phyloP scores from a whole-genome alignment of 495 filamentous ascomycete species.

The Penicillium alfredii region DNA sequence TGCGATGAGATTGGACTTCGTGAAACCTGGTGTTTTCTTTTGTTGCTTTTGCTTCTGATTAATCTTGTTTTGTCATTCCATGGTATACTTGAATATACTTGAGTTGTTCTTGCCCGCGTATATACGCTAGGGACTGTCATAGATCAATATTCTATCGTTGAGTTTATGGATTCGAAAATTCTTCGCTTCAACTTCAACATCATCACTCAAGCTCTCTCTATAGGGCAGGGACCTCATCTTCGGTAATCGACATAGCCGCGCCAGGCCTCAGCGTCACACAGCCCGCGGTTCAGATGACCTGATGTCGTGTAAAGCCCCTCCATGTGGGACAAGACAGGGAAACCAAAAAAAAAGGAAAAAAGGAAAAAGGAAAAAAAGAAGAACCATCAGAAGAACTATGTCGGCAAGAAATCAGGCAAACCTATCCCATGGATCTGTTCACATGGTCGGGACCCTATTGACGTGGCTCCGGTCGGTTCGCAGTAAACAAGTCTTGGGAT shows the following conservation, averaged over 20 bases:
- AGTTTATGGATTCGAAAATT: too few species aligned
- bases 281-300: conserved; percentile 20
- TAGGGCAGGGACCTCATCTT: too few species aligned
- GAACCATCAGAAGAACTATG: conserved; percentile 1
- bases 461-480: conserved; percentile 22
- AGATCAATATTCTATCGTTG: too few species aligned
- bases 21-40: conserved; percentile 10
- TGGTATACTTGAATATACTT: too few species aligned
- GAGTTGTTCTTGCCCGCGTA: too few species aligned
- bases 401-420: too few species aligned
- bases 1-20: conserved; percentile 14
- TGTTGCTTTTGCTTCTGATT: not conserved
- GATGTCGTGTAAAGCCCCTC: conserved; percentile 13
- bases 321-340: conserved; percentile 14
- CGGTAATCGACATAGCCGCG: conserved; percentile 17
- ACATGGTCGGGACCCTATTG: conserved; percentile 20
- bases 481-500: not conserved
- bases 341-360: not conserved
- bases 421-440: too few species aligned
- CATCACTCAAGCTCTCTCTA: too few species aligned
- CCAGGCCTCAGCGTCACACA: conserved; percentile 5
- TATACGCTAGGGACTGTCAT: too few species aligned
- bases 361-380: not conserved
- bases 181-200: too few species aligned
- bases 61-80: too few species aligned